Evolutionary conservation across 2,329 filamentous ascomycete species (phyloP), one percentile per base, ranked within the genome.

Genomic region (Emmonsia crescens): DNA sequence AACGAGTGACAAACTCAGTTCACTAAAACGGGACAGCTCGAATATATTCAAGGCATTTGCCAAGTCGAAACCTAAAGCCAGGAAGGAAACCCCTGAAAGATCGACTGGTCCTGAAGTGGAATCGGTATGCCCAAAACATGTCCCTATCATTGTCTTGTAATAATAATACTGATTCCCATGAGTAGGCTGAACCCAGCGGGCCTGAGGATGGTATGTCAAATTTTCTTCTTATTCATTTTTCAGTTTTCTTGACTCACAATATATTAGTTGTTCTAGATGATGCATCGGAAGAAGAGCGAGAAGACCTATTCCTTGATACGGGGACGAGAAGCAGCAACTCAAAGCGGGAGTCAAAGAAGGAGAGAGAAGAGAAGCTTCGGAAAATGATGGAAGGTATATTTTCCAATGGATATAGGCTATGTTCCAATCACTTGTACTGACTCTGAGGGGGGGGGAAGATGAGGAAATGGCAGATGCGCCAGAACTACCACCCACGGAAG

Each of bases 41-140:
- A 61, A 83, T 63, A 84, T 95, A 31, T 91, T 94, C 80, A 86
- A 87, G 63, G 88, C 89, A 0, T 95, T 95, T 71, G 88, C 89
- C 1, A 86, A 85, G 67, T 78, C 85, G 4, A 89, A 83, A 68
- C 80, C 84, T 10, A 89, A 86, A 68, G 66, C 66, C 66, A 80
- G 75, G 69, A 75, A 68, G 65, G 78, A 71, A 71, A 75, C 72
- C 3, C 73, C 76, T 16, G 68, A 75, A 42, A 75, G 76, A 1
- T 71, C 77, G 36, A 68, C 70, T 40, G 64, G 68, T 62, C 66
- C 66, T 57, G 66, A 61, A 6, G 66, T 65, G 27, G 72, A 77
- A 63, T 72, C 73, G 42, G 74, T 77, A 57, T 72, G 75, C 70
- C 9, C 51, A 61, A 8, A 12, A 56, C 10, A 55, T 19, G 59